Evolutionary conservation across 2,329 filamentous ascomycete species (phyloP).

Genomic region (Metarhizium anisopliae): DNA sequence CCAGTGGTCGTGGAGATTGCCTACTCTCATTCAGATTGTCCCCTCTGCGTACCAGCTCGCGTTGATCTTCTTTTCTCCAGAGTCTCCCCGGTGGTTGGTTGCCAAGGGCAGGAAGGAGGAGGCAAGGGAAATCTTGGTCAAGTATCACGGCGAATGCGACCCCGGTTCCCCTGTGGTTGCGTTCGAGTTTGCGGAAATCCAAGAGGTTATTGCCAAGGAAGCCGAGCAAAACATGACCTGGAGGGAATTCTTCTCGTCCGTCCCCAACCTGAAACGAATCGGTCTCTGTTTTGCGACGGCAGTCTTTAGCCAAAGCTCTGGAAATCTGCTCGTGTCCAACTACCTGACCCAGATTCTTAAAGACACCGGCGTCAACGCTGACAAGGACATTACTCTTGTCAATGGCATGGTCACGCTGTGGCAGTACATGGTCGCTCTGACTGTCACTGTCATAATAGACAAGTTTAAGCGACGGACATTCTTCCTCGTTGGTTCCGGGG

Average conservation of each 20-base stretch:
- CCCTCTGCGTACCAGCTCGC: constrained; percentile 32
- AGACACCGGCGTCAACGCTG: constrained; percentile 26
- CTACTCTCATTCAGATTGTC: constrained; percentile 41
- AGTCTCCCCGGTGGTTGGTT: constrained; percentile 51
- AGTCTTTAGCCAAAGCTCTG: constrained; percentile 30
- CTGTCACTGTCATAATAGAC: constrained; percentile 26
- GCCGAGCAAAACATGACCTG: constrained; percentile 28
- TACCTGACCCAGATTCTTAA: constrained; percentile 30
- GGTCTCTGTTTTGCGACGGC: constrained; percentile 30
- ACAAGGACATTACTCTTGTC: constrained; percentile 30
- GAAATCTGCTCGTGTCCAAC: constrained; percentile 32
- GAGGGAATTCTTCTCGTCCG: constrained; percentile 30
- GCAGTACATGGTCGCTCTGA: constrained; percentile 32
- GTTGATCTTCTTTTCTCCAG: constrained; percentile 43
- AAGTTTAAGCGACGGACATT: constrained; percentile 28
- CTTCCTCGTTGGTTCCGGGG: constrained; percentile 28
- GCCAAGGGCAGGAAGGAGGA: constrained; percentile 39
- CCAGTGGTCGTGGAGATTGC: constrained; percentile 42
- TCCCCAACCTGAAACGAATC: constrained; percentile 30
- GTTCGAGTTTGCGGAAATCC: constrained; percentile 40
- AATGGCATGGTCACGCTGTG: constrained; percentile 32
- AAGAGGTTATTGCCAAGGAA: constrained; percentile 29
- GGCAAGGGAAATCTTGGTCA: constrained; percentile 40
- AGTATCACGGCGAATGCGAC: constrained; percentile 42
- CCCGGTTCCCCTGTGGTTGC: constrained; percentile 33